A percentile compares a stretch with the other conserved stretches of the same genome.
Evolutionary conservation across 164 flowering plant species (phyloP).

Genomic region (Stephania yunnanensis): DNA sequence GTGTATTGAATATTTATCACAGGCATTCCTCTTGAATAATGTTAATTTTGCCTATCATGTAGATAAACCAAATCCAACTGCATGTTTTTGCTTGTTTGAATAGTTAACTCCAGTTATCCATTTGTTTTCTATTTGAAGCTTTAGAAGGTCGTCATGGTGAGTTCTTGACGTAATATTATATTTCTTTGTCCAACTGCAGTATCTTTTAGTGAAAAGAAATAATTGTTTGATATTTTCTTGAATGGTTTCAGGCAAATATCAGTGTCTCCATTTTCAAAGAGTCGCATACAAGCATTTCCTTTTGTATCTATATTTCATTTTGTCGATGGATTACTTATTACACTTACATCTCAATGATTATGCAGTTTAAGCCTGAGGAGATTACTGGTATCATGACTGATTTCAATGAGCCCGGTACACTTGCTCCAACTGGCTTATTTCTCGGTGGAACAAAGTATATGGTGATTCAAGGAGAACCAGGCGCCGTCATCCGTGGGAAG

Average conservation of each 20-base stretch:
- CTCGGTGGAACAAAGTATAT: slow-evolving; percentile 16
- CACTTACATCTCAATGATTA: not conserved
- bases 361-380: slow-evolving; percentile 44
- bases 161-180: not conserved
- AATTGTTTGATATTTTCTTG: not conserved
- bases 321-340: not conserved
- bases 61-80: not conserved
- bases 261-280: not conserved
- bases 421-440: slow-evolving; percentile 18
- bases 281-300: not conserved
- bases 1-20: too few species aligned
- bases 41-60: too few species aligned
- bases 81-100: not conserved
- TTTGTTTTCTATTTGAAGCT: not conserved
- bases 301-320: not conserved
- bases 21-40: too few species aligned
- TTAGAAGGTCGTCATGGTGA: not conserved
- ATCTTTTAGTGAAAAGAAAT: not conserved
- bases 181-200: not conserved
- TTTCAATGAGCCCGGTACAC: slow-evolving; percentile 15
- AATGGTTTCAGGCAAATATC: not conserved
- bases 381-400: slow-evolving; percentile 19
- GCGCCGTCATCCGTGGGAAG: slow-evolving; percentile 16
- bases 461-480: slow-evolving; percentile 17
- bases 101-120: not conserved